These are phyloP conservation scores for Nosema muscidifuracis DNA, from an alignment of 371 early-diverging fungal genomes.

Conservation along the genomic window DNA sequence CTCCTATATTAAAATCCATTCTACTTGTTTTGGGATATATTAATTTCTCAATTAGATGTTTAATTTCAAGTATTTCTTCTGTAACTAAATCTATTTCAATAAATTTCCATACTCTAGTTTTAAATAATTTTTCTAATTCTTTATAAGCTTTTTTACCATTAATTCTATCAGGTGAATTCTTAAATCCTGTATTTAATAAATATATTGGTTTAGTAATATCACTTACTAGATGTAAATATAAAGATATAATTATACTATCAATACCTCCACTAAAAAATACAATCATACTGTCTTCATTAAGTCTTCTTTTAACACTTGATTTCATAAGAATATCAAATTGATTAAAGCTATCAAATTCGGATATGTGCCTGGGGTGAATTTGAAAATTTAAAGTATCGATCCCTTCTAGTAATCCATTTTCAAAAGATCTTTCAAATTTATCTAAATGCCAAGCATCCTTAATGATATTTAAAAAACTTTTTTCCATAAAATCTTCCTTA, in stretches of 20 bases:
- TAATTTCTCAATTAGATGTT: constrained; percentile 22
- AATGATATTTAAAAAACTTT: too few relatives aligned
- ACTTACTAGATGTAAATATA: constrained; percentile 25
- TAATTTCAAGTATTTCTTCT: constrained; percentile 12
- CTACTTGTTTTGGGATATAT: constrained; percentile 39
- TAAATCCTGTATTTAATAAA: constrained; percentile 51
- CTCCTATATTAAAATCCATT: constrained; percentile 55
- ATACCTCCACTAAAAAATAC: constrained; percentile 55
- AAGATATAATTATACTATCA: constrained; percentile 45
- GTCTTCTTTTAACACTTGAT: constrained; percentile 3
- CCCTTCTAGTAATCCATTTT: too few relatives aligned
- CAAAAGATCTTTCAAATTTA: too few relatives aligned
- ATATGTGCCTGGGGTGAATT: too few relatives aligned
- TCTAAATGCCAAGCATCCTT: too few relatives aligned
- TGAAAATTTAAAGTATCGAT: too few relatives aligned
- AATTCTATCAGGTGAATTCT: constrained; percentile 36
- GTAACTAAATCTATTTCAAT: constrained; percentile 38
- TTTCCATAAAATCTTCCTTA: too few relatives aligned
- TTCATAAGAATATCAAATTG: too few relatives aligned
- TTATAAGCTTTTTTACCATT: constrained; percentile 5
- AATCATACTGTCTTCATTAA: not conserved
- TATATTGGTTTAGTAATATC: constrained; percentile 12
- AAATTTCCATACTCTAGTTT: constrained; percentile 30
- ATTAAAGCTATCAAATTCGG: too few relatives aligned
- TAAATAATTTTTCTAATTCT: constrained; percentile 14